Base-by-base conservation (phyloP, 805 yeast species). In the Myxozyma monticola region DNA sequence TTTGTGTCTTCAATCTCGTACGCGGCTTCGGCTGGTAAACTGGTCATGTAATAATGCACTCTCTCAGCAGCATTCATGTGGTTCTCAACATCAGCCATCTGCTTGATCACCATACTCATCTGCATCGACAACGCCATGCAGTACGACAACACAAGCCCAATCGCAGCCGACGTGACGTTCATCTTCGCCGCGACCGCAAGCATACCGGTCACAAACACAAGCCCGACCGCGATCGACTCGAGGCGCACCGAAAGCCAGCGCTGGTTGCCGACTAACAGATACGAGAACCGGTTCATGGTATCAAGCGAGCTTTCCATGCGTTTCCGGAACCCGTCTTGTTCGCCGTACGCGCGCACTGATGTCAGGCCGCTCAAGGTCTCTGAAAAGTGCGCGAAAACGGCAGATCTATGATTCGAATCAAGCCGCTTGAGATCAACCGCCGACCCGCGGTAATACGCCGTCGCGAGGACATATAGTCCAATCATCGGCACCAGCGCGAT, bases 51-150 rank as follows among this genome's bases (percentile, higher is more conserved):
- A 60, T 81, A 79, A 49, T 78, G 71, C 34, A 85, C 67, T 67
- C 95, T 75, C 66, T 86, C 93, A 18, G 79, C 87, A 0, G 89
- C 79, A 59, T 83, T 85, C 83, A 85, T 74, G 60, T 83, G 84
- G 63, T 84, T 86, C 63, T 86, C 93, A 24, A 83, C 77, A 62
- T 81, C 82, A 1, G 91, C 85, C 62, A 79, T 67, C 31, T 85
- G 75, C 62, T 85, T 77, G 56, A 85, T 73, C 59, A 82, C 75
- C 68, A 79, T 68, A 4, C 84, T 76, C 65, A 85, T 69, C 48
- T 51, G 54, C 37, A 42, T 79, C 73, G 36, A 80, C 77, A 20
- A 80, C 74, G 37, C 80, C 70, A 48, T 72, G 75, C 49, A 81
- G 36, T 45, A 45, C 22, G 49, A 39, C 26, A 45, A 17, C 28